phyloP scores from a whole-genome alignment of 228 moss, liverwort and hornwort genomes.

The Sphagnum fallax region DNA sequence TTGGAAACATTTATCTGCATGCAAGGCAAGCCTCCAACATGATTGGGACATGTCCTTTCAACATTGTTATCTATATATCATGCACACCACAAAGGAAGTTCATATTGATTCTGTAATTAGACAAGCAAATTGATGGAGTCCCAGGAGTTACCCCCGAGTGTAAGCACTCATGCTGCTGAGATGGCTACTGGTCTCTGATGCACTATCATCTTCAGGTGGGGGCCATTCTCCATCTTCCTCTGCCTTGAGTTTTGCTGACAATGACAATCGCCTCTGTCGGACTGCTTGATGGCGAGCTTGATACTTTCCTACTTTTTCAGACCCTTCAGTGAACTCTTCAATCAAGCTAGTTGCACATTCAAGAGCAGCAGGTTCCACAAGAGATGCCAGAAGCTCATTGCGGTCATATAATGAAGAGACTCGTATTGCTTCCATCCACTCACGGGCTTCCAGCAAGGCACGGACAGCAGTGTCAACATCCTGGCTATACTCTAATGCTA shows the following conservation, averaged over 20 bases:
- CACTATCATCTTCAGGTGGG: slow-evolving; percentile 42
- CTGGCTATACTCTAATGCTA: slow-evolving; percentile 67
- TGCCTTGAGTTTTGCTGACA: slow-evolving; percentile 68
- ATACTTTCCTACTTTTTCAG: slow-evolving; percentile 86
- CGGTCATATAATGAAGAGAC: slow-evolving; percentile 56
- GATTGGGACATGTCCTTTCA: no score
- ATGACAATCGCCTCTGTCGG: slow-evolving; percentile 65
- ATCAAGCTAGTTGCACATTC: slow-evolving; percentile 62
- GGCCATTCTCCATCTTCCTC: slow-evolving; percentile 53
- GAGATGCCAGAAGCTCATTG: slow-evolving; percentile 41
- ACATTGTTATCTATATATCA: no score
- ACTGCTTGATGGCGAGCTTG: slow-evolving; percentile 65
- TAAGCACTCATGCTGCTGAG: slow-evolving; percentile 91
- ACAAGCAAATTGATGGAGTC: no score
- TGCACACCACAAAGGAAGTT: no score
- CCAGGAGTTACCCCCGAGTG: slow-evolving; percentile 45
- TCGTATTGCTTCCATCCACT: slow-evolving; percentile 89
- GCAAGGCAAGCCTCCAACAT: no score
- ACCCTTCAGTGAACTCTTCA: slow-evolving; percentile 69
- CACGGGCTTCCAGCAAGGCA: slow-evolving; percentile 81
- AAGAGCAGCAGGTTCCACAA: slow-evolving; percentile 61
- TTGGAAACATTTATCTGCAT: no score
- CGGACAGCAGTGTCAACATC: slow-evolving; percentile 74
- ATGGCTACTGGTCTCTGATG: slow-evolving; percentile 86
- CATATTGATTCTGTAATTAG: no score